These are phyloP conservation scores for Cicer chorassanicum DNA, from an alignment of 306 rosid genomes.

Conservation along the genomic window DNA sequence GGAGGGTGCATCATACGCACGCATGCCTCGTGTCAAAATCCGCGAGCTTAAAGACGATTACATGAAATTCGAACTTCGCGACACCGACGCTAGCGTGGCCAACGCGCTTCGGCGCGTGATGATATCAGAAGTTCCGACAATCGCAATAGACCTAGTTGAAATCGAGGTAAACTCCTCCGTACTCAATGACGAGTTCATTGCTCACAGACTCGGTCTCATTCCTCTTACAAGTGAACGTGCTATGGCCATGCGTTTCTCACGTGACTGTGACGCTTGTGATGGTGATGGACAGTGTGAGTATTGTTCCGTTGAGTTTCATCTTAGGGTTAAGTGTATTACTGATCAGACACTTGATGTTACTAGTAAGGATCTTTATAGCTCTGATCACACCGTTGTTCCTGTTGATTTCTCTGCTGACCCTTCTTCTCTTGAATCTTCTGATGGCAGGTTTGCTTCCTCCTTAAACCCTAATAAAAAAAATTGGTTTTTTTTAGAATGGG, in stretches of 20 bases:
- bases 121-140: slow-evolving; percentile 93
- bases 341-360: slow-evolving; percentile 89
- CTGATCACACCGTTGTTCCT: slow-evolving; percentile 92
- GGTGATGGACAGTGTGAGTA: slow-evolving; percentile 98
- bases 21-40: slow-evolving; percentile 84
- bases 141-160: slow-evolving; percentile 93
- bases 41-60: slow-evolving; percentile 82
- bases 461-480: background rate
- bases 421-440: slow-evolving; percentile 55
- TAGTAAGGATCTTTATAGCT: slow-evolving; percentile 79
- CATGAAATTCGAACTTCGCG: slow-evolving; percentile 81
- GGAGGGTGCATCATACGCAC: slow-evolving; percentile 83
- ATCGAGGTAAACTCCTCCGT: slow-evolving; percentile 96
- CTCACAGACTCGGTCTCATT: slow-evolving; percentile 91
- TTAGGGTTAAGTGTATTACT: slow-evolving; percentile 72
- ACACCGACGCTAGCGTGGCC: slow-evolving; percentile 87
- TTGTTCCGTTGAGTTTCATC: slow-evolving; percentile 97
- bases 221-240: slow-evolving; percentile 91
- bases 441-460: slow-evolving; percentile 49
- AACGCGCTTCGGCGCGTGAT: slow-evolving; percentile 97
- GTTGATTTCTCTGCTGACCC: slow-evolving; percentile 73
- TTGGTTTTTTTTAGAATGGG: background rate
- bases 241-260: slow-evolving; percentile 97
- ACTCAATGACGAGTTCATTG: slow-evolving; percentile 93
- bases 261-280: slow-evolving; percentile 98